Base-by-base conservation (phyloP, 2,329 filamentous ascomycete species). In the Onygenales sp. region DNA sequence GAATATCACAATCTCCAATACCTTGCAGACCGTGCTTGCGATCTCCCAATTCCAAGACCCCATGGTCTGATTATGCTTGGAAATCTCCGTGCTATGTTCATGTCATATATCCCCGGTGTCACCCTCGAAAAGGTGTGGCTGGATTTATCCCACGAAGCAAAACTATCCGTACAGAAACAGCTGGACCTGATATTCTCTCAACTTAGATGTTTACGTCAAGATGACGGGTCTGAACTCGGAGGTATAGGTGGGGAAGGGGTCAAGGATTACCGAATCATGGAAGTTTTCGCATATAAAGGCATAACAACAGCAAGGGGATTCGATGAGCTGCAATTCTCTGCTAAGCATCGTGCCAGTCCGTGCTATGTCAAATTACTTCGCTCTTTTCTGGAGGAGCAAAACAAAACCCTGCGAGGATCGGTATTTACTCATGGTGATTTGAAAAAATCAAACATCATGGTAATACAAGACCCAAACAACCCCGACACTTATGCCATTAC, bases 381-480 rank as follows among this genome's bases (percentile, higher is more conserved):
- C 36, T 61, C 57, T 13, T 58, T 63, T 44, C 43, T 64, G 4
- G 51, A 56, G 5, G 31, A 58, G 33, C 55, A 38, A 45, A 21
- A 54, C 17, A 44, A 27, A 7, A 39, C 51, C 14, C 17, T 31
- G 13, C 54, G 52, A 32, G 54, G 51, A 41, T 59, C 54, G 2
- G 64, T 67, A 4, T 66, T 66, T 48, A 64, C 59, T 5, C 63
- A 66, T 54, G 61, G 61, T 31, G 64, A 66, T 59, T 31, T 65
- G 3, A 58, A 58, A 13, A 56, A 52, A 39, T 50, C 36, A 21
- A 65, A 64, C 54, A 63, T 63, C n/a, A 65, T 65, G 52, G 62
- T 66, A 17, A 56, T 60, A 50, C 51, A 52, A 14, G 58, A 58
- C 51, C 45, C 41, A 5, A 50, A 56, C 35, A 46, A 7, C 17